These are phyloP conservation scores for Penicillium sp. DNA, from an alignment of 2,329 filamentous ascomycete species.

Conservation along the genomic window DNA sequence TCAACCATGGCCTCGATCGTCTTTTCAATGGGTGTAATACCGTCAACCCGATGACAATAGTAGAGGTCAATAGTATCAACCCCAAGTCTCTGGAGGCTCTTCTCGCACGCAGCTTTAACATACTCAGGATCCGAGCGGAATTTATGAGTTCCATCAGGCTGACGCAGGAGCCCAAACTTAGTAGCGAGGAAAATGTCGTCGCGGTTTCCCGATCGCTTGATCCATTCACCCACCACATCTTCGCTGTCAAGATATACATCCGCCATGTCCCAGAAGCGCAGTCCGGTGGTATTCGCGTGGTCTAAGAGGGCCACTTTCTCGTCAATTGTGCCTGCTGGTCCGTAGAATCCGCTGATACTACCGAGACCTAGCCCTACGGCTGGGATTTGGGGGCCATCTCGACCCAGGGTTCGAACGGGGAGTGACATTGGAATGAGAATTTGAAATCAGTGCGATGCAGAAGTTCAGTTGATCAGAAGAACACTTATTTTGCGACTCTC, in stretches of 20 bases:
- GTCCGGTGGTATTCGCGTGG: slow-evolving; percentile 28
- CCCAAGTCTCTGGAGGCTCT: slow-evolving; percentile 37
- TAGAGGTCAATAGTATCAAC: slow-evolving; percentile 39
- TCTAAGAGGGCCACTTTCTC: slow-evolving; percentile 23
- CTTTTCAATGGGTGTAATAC: slow-evolving; percentile 4
- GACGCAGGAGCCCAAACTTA: slow-evolving; percentile 34
- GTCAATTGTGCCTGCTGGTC: slow-evolving; percentile 8
- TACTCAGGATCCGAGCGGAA: not conserved
- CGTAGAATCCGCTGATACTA: slow-evolving; percentile 17
- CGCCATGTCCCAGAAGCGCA: slow-evolving; percentile 33
- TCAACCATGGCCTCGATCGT: slow-evolving; percentile 6
- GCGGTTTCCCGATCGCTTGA: slow-evolving; percentile 37
- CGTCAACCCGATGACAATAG: slow-evolving; percentile 5
- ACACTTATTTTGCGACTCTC: no score
- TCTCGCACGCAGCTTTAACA: slow-evolving; percentile 34
- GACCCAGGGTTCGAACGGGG: slow-evolving; percentile 11
- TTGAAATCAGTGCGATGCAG: not conserved
- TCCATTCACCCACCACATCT: slow-evolving; percentile 37
- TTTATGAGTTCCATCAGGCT: not conserved
- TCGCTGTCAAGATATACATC: slow-evolving; percentile 33
- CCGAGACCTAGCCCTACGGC: slow-evolving; percentile 23
- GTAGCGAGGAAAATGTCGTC: slow-evolving; percentile 43
- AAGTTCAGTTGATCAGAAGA: not conserved
- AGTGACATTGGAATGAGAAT: slow-evolving; percentile 35
- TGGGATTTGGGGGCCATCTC: slow-evolving; percentile 18